Conservation (phyloP, 2,329 filamentous ascomycete species). For the Ampelomyces quisqualis region DNA sequence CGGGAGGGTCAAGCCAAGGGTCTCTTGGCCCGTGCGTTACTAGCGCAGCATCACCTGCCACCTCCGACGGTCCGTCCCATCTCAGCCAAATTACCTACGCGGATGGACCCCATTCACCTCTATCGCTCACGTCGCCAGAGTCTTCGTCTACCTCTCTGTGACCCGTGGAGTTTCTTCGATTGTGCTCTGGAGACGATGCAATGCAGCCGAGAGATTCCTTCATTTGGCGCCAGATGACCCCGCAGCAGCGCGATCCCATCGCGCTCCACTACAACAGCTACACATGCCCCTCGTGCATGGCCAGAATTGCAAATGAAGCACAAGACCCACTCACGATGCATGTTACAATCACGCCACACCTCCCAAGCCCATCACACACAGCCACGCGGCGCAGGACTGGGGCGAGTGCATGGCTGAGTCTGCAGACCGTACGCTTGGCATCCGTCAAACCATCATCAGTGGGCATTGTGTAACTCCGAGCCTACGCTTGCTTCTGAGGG, state of each 20-base stretch:
- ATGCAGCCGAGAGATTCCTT: background rate
- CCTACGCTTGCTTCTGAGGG: constrained; percentile 1
- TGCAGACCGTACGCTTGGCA: constrained; percentile 9
- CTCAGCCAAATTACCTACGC: too few species aligned
- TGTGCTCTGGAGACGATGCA: too few species aligned
- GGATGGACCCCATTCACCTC: too few species aligned
- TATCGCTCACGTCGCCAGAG: too few species aligned
- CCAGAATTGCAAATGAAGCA: constrained; percentile 11
- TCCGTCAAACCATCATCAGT: constrained; percentile 1
- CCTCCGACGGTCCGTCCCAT: too few species aligned
- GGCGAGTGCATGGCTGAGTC: constrained; percentile 14
- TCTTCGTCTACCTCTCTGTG: too few species aligned
- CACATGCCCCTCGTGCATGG: constrained; percentile 8
- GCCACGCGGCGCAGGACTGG: constrained; percentile 20
- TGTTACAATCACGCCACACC: constrained; percentile 16
- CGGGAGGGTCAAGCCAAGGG: too few species aligned
- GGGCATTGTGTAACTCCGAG: constrained; percentile 2
- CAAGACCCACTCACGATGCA: constrained; percentile 21
- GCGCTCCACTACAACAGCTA: constrained; percentile 9
- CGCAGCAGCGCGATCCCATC: constrained; percentile 2
- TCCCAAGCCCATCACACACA: constrained; percentile 19
- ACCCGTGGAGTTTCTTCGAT: too few species aligned
- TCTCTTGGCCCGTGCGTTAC: too few species aligned
- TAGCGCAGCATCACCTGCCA: too few species aligned
- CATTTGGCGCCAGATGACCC: constrained; percentile 1